These are phyloP conservation scores for Pyrenophora tritici-repentis DNA, from an alignment of 2,329 filamentous ascomycete genomes.

Conservation along the genomic window DNA sequence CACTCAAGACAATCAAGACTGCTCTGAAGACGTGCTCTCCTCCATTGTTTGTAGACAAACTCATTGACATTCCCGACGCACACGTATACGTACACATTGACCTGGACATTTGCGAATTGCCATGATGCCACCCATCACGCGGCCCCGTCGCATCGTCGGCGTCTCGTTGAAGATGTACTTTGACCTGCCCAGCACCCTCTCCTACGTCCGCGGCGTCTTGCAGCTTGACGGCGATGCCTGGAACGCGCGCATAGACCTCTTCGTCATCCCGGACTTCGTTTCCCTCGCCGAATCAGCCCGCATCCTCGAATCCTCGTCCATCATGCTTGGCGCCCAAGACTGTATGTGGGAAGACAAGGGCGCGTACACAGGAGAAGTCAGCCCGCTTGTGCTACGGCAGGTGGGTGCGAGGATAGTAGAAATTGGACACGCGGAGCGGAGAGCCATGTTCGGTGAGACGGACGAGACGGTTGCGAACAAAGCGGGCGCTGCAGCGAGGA, in stretches of 20 bases:
- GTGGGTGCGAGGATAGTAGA: conserved; percentile 75
- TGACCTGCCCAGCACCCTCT: conserved; percentile 64
- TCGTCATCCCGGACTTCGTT: conserved; percentile 78
- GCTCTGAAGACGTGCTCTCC: neutral
- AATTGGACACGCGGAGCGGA: conserved; percentile 79
- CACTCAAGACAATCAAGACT: neutral
- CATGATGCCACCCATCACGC: conserved; percentile 39
- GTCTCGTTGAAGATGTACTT: conserved; percentile 84
- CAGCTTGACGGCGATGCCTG: conserved; percentile 57
- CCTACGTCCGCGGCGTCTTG: conserved; percentile 51
- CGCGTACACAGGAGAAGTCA: conserved; percentile 79
- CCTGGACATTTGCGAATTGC: neutral
- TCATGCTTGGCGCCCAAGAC: conserved; percentile 77
- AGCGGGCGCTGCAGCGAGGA: conserved; percentile 68
- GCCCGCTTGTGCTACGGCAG: conserved; percentile 67
- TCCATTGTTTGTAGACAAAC: neutral
- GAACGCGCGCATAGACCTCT: conserved; percentile 67
- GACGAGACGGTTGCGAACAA: conserved; percentile 70
- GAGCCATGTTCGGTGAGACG: conserved; percentile 74
- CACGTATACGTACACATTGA: neutral
- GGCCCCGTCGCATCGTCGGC: conserved; percentile 68
- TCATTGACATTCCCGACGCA: neutral
- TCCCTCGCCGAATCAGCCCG: conserved; percentile 62
- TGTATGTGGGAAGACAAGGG: conserved; percentile 71
- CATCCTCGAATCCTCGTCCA: conserved; percentile 55